Evolutionary conservation across 371 early-diverging fungal genomes (phyloP), one percentile per base, ranked within the genome.

Genomic region (Mortierella sp.): DNA sequence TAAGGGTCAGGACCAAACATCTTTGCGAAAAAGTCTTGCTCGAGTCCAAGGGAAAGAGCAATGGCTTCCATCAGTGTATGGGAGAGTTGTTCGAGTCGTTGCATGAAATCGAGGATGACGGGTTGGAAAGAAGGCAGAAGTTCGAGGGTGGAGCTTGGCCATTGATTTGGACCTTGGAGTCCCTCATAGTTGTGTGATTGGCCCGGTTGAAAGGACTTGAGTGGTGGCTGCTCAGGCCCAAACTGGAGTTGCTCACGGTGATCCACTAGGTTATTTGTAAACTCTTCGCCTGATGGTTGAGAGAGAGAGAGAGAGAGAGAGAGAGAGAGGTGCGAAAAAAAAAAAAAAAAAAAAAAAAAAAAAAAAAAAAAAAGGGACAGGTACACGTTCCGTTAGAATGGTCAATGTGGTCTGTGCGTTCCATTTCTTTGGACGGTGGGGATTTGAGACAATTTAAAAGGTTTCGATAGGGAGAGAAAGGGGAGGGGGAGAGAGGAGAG

Each of bases 1-100:
- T 87, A 85, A n/a, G 86, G 87, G 9, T 75, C 70, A 7, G 72
- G 53, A 7, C 84, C 82, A 68, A 90, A 87, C 62, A 83, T 76
- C 1, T 56, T 37, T 60, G 82, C 72, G 18, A 90, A 83, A 7
- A 72, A 77, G 0, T 83, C 68, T 7, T 82, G 80, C 11, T 83
- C 75, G 7, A 89, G 68, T 0, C 75, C 81, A 16, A 90, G 70
- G 7, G 85, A 83, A 25, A 83, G 73, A 1, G 88, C 87, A 29
- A 89, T 75, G 6, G 88, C 86, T 2, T 68, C 71, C 51, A 87
- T 80, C 21, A 90, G 64, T 21, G 51, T 63, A 11, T 81, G 67
- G 0, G 84, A 83, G 4, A 88, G 77, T 0, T 62, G 53, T 0
- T 74, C 66, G 57, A 85, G 81, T 5, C 79, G 58, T 1, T 68